Percentiles rank a stretch among this genome's conserved stretches.
These are phyloP conservation scores for Pichia sp. DNA, from an alignment of 1,139 yeast genomes.

Conservation along the genomic window DNA sequence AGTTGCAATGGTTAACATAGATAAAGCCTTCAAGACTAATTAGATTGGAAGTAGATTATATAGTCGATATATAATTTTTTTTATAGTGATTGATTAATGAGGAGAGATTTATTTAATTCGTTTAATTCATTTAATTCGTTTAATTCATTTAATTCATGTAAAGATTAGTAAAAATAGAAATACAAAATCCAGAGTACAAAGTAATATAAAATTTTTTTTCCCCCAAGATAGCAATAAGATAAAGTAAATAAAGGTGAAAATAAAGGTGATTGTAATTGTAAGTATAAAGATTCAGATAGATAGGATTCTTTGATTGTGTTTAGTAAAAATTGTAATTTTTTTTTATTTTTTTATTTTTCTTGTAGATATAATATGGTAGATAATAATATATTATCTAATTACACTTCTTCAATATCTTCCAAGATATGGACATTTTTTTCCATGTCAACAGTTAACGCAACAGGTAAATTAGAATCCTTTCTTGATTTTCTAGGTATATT, in stretches of 20 bases:
- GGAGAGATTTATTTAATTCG: too few species aligned
- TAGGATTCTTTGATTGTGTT: neutral
- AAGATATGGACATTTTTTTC: constrained; percentile 30
- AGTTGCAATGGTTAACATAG: constrained; percentile 52
- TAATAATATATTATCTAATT: too few species aligned
- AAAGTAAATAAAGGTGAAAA: too few species aligned
- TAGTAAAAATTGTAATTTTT: too few species aligned
- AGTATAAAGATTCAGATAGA: too few species aligned
- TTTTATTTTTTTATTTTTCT: neutral
- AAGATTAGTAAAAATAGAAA: neutral
- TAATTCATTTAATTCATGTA: too few species aligned
- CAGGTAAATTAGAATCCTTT: constrained; percentile 50
- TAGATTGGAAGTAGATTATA: neutral
- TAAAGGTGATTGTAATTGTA: too few species aligned
- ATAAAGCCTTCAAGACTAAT: constrained; percentile 33
- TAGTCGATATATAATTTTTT: too few species aligned
- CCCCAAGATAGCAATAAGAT: neutral
- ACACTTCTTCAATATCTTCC: constrained; percentile 11
- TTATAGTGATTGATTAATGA: too few species aligned
- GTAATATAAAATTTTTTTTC: neutral
- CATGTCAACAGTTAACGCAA: constrained; percentile 31
- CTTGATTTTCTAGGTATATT: constrained; percentile 31
- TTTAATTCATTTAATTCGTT: too few species aligned
- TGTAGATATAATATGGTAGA: neutral
- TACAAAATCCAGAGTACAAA: neutral